phyloP scores from a whole-genome alignment of 805 yeast species.

The Nakazawaea siamensis region DNA sequence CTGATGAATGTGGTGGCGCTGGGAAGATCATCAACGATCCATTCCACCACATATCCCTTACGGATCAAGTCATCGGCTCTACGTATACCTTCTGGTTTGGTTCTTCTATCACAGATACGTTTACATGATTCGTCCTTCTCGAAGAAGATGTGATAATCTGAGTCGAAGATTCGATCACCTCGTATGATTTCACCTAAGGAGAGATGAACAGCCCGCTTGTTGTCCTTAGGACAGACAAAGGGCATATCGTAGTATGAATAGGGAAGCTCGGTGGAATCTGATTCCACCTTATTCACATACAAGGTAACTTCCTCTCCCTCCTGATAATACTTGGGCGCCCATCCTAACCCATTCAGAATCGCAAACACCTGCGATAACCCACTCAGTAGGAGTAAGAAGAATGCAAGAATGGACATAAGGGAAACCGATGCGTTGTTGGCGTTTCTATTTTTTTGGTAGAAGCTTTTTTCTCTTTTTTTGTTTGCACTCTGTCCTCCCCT shows the following conservation, averaged over 20 bases:
- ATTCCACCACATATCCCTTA: conserved; percentile 70
- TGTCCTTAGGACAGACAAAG: conserved; percentile 58
- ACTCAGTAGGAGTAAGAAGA: no score
- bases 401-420: no score
- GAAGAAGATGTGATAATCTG: conserved; percentile 59
- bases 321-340: conserved; percentile 30
- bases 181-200: conserved; percentile 70
- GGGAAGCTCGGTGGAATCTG: conserved; percentile 71
- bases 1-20: conserved; percentile 79
- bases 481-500: no score
- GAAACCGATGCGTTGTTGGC: no score
- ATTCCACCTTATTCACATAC: conserved; percentile 69
- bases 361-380: no score
- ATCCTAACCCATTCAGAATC: no score
- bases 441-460: no score
- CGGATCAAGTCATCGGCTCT: conserved; percentile 56
- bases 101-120: conserved; percentile 59
- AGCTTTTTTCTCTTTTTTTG: no score
- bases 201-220: conserved; percentile 52
- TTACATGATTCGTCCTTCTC: conserved; percentile 60
- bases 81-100: conserved; percentile 39
- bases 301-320: conserved; percentile 59
- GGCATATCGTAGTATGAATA: conserved; percentile 71
- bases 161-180: conserved; percentile 75
- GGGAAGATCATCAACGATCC: conserved; percentile 79